Evolutionary conservation across 2,329 filamentous ascomycete species (phyloP).

Genomic region (Aspergillus tamarii): DNA sequence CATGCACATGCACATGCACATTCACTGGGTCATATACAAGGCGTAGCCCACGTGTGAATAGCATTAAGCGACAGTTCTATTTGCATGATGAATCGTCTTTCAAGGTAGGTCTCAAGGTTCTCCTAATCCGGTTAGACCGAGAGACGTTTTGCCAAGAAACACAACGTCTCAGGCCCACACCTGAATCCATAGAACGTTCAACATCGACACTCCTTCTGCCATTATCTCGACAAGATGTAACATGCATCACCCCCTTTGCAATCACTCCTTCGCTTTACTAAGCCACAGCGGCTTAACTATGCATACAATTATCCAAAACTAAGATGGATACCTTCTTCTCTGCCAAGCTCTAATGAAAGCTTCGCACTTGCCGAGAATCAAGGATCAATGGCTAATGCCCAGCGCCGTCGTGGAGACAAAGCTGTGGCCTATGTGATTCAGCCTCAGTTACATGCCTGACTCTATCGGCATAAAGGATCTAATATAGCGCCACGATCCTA

Average conservation of each 20-base stretch:
- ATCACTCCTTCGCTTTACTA: background rate
- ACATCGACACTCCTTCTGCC: background rate
- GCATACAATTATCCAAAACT: background rate
- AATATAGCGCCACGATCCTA: conserved; percentile 1
- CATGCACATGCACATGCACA: no score
- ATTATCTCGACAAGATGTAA: background rate
- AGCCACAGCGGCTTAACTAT: background rate
- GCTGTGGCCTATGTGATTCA: background rate
- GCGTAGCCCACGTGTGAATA: background rate
- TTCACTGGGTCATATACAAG: background rate
- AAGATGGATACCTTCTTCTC: background rate
- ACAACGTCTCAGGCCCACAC: background rate
- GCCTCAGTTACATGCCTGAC: background rate
- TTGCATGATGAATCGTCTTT: no score
- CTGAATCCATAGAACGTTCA: background rate
- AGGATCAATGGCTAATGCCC: background rate
- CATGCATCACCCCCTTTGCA: no score
- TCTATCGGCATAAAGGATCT: background rate
- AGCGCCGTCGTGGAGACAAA: background rate
- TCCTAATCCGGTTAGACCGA: background rate
- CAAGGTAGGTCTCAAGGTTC: background rate
- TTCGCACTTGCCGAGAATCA: background rate
- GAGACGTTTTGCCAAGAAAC: background rate
- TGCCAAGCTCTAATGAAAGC: background rate
- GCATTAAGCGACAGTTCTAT: background rate